Conservation (phyloP, 192 early-diverging fungal species). For the Entophlyctis luteolus region DNA sequence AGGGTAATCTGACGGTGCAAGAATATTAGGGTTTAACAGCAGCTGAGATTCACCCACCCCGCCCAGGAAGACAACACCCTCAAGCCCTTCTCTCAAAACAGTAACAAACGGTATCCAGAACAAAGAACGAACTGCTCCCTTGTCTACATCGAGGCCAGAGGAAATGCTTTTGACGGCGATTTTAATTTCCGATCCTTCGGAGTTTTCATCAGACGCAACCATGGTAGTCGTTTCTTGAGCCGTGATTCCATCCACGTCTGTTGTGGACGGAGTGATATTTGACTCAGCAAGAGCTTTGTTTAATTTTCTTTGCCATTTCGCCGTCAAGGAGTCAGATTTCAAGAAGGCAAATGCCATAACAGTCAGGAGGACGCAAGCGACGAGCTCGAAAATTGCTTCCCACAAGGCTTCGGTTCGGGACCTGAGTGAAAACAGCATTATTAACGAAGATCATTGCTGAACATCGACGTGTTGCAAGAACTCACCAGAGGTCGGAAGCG, state of each 20-base stretch:
- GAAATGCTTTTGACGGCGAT: background rate
- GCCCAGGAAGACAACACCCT: slow-evolving; percentile 85
- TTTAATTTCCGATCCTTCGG: background rate
- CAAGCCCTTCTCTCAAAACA: slow-evolving; percentile 81
- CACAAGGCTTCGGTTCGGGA: slow-evolving; percentile 59
- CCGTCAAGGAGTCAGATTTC: slow-evolving; percentile 64
- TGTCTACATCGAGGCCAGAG: background rate
- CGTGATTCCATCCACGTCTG: background rate
- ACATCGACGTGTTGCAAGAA: background rate
- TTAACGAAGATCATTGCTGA: background rate
- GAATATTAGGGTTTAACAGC: background rate
- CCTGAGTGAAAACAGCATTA: background rate
- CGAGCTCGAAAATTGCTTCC: slow-evolving; percentile 79
- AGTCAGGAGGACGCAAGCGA: slow-evolving; percentile 75
- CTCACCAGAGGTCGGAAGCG: slow-evolving; percentile 42
- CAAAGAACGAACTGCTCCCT: slow-evolving; percentile 45
- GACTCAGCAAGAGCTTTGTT: slow-evolving; percentile 4
- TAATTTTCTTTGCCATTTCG: slow-evolving; percentile 73
- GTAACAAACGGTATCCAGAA: slow-evolving; percentile 82
- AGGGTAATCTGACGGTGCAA: slow-evolving; percentile 38
- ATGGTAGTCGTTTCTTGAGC: background rate
- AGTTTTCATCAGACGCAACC: background rate
- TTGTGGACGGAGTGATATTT: background rate
- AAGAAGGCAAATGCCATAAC: slow-evolving; percentile 81
- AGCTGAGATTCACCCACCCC: slow-evolving; percentile 52